A percentile compares a stretch with the other conserved stretches of the same genome.
Evolutionary conservation across 2,329 filamentous ascomycete genomes (phyloP).

Genomic region (Truncatella angustata): DNA sequence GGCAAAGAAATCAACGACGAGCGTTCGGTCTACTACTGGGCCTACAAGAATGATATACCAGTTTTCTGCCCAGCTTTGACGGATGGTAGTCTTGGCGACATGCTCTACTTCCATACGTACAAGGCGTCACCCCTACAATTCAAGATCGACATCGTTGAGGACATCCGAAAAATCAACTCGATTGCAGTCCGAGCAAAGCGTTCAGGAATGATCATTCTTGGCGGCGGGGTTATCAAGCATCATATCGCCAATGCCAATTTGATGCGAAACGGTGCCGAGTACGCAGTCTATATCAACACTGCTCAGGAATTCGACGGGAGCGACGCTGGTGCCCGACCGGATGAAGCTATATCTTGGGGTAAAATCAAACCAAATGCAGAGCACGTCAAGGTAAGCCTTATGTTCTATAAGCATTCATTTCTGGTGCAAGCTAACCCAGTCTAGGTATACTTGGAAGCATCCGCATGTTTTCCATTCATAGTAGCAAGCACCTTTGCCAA

Average conservation of each 20-base stretch:
- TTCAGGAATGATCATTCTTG: constrained; percentile 92
- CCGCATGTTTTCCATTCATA: constrained; percentile 64
- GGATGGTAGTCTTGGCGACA: constrained; percentile 92
- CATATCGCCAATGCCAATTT: constrained; percentile 97
- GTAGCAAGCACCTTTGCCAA: constrained; percentile 67
- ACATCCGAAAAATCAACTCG: constrained; percentile 90
- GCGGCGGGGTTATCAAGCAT: constrained; percentile 94
- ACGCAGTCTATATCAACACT: constrained; percentile 96
- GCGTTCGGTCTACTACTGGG: constrained; percentile 93
- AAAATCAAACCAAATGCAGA: constrained; percentile 92
- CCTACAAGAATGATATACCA: constrained; percentile 93
- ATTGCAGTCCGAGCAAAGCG: constrained; percentile 83
- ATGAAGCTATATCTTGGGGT: constrained; percentile 97
- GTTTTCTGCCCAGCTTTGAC: constrained; percentile 96
- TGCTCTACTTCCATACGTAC: constrained; percentile 98
- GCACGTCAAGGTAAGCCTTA: constrained; percentile 73
- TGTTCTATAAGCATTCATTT: not conserved
- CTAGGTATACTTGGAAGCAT: constrained; percentile 64
- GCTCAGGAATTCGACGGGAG: constrained; percentile 97
- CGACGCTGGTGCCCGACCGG: constrained; percentile 89
- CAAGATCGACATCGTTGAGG: constrained; percentile 86
- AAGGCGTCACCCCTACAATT: constrained; percentile 80
- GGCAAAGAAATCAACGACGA: constrained; percentile 95
- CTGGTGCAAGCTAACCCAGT: not conserved
- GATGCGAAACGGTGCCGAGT: constrained; percentile 97